Base-by-base conservation (phyloP, 208 protist genomes). In the Trypanosoma cruzi region DNA sequence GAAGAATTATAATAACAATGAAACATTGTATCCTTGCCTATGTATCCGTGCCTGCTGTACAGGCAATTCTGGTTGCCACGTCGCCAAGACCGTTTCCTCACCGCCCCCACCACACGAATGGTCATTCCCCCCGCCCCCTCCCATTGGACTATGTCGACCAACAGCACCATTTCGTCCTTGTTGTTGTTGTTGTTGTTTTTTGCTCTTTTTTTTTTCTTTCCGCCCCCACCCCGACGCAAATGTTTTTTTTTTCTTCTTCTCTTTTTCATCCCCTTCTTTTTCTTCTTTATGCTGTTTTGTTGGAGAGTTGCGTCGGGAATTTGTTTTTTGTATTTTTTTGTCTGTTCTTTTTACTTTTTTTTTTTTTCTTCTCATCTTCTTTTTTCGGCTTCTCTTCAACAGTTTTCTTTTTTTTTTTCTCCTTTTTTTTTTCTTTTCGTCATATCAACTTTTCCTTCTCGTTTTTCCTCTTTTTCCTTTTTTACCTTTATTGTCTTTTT, bases 141-240 rank as follows among this genome's bases (percentile, higher is more conserved):
- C 2, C 36, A 4, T 40, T 40, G 36, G 6, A 4, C 36, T 40
- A 40, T 10, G 36, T 13, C 36, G 36, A 40, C 36, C 36, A 40
- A 40, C 36, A 40, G 6, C 10, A 13, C 36, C 49, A 50, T 65
- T 36, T 20, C 7, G 7, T 22, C 28, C 34, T 22, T 34, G 2
- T 64, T 64, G 31, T 64, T 20, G 7, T n/a, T 20, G 52, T 54
- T 53, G 42, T 22, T 54, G 26, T 14, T 54, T 36, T 64, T 64
- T 64, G 8, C 13, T 54, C 36, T 54, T 54, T 53, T 64, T 64
- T 66, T 42, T 66, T 40, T 52, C 37, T 7, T 55, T 20, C 26
- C 37, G n/a, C n/a, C n/a, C n/a, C n/a, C n/a, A n/a, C n/a, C n/a
- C n/a, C n/a, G n/a, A n/a, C 55, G 61, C 37, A 53, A 60, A 59